Conservation (phyloP, 1,284 basidiomycete genomes). For the Ganoderma resinaceum region DNA sequence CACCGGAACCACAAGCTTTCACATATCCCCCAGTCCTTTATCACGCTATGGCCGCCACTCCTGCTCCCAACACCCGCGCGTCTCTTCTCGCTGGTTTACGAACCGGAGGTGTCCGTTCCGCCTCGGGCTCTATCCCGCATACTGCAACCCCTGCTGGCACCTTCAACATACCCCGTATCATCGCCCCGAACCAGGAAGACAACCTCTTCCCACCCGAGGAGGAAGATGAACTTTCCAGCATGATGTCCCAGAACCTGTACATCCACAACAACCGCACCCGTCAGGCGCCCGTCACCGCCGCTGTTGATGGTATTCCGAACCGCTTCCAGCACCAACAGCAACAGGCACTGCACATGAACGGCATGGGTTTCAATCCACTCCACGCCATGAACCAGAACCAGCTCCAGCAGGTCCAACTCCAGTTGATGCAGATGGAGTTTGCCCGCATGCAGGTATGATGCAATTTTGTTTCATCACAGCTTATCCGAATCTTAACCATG, state of each 20-base stretch:
- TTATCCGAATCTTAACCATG: slow-evolving; percentile 4
- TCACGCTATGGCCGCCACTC: slow-evolving; percentile 60
- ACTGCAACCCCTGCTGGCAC: slow-evolving; percentile 69
- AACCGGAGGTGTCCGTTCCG: slow-evolving; percentile 82
- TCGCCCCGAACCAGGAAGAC: slow-evolving; percentile 49
- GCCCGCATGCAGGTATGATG: slow-evolving; percentile 73
- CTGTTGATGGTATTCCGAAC: slow-evolving; percentile 70
- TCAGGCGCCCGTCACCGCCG: slow-evolving; percentile 68
- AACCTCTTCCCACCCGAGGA: slow-evolving; percentile 59
- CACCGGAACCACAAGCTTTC: slow-evolving; percentile 28
- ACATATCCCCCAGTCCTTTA: slow-evolving; percentile 18
- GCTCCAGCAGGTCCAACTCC: slow-evolving; percentile 73
- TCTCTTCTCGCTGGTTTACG: slow-evolving; percentile 85
- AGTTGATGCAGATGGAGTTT: slow-evolving; percentile 84
- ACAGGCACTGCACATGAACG: slow-evolving; percentile 48
- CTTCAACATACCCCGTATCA: slow-evolving; percentile 64
- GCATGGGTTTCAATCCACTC: slow-evolving; percentile 59
- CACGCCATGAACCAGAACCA: slow-evolving; percentile 48
- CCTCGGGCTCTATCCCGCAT: slow-evolving; percentile 67
- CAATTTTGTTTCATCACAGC: not conserved
- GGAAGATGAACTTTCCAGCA: slow-evolving; percentile 62
- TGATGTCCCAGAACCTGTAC: slow-evolving; percentile 54
- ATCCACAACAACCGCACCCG: slow-evolving; percentile 46
- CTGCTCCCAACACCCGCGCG: slow-evolving; percentile 69
- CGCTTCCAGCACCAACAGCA: slow-evolving; percentile 63